Conservation (phyloP, 768 basidiomycete genomes). For the Amanita thiersii region DNA sequence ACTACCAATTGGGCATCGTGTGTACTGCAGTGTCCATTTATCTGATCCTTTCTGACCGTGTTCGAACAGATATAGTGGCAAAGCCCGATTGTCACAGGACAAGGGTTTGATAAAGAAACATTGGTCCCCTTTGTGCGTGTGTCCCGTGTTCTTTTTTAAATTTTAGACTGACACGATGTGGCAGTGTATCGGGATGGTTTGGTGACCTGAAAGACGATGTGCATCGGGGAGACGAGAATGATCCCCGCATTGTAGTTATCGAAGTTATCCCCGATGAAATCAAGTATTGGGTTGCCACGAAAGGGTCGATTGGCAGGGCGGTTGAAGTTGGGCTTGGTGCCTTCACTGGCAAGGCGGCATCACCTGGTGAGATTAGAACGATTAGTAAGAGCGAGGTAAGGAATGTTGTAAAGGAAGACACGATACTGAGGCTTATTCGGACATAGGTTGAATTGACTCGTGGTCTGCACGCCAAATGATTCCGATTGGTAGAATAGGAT, state of each 20-base stretch:
- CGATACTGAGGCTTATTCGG: background rate
- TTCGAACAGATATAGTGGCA: conserved; percentile 53
- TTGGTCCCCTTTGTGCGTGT: conserved; percentile 46
- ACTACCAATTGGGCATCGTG: conserved; percentile 73
- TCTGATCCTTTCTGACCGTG: background rate
- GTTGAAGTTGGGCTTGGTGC: conserved; percentile 53
- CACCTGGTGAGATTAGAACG: conserved; percentile 71
- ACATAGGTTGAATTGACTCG: conserved; percentile 36
- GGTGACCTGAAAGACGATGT: conserved; percentile 80
- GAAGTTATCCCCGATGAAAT: conserved; percentile 77
- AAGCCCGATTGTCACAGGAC: conserved; percentile 58
- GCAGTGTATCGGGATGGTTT: conserved; percentile 69
- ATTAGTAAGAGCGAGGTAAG: conserved; percentile 68
- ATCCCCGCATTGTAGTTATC: conserved; percentile 75
- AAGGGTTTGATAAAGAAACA: conserved; percentile 54
- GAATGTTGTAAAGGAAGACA: conserved; percentile 7
- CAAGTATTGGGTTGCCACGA: conserved; percentile 70
- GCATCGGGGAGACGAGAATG: conserved; percentile 72
- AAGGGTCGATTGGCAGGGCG: conserved; percentile 46
- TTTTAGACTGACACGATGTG: background rate
- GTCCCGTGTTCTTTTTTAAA: background rate
- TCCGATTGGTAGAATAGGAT: background rate
- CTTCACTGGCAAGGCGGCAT: conserved; percentile 51
- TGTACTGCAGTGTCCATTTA: conserved; percentile 10
- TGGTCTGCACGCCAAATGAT: conserved; percentile 25